Percentiles rank a stretch among this genome's conserved stretches.
Conservation (phyloP, 1,139 yeast genomes). For the Pichia sp. region DNA sequence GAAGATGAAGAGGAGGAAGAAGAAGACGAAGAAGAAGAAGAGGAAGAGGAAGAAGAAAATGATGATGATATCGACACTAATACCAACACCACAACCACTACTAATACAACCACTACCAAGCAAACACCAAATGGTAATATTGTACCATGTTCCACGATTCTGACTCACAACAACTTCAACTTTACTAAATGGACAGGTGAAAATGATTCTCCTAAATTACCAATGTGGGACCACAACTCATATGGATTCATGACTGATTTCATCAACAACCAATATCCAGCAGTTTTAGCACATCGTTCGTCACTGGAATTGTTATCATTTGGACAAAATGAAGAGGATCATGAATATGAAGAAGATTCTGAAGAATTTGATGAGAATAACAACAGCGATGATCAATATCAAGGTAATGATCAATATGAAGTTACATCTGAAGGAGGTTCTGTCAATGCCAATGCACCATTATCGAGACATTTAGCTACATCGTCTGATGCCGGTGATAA, state of each 20-base stretch:
- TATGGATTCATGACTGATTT: conserved; percentile 62
- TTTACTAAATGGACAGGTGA: conserved; percentile 28
- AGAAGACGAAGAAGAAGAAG: conserved; percentile 7
- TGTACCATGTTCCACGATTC: neutral
- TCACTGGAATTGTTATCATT: neutral
- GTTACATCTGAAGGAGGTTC: conserved; percentile 15
- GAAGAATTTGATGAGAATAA: conserved; percentile 16
- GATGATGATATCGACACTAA: conserved; percentile 1
- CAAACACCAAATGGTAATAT: neutral
- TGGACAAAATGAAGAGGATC: conserved; percentile 13
- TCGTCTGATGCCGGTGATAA: conserved; percentile 14
- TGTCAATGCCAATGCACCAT: conserved; percentile 14
- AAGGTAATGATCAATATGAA: conserved; percentile 12
- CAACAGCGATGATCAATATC: conserved; percentile 19
- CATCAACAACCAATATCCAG: conserved; percentile 27
- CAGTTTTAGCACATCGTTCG: conserved; percentile 12
- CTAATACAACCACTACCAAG: conserved; percentile 1
- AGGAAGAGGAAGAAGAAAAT: conserved; percentile 18
- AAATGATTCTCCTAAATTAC: conserved; percentile 22
- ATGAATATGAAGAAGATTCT: conserved; percentile 20
- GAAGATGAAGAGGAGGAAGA: neutral
- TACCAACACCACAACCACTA: conserved; percentile 1
- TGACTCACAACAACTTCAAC: conserved; percentile 10
- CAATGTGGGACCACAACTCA: conserved; percentile 44
- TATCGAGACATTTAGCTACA: conserved; percentile 1